phyloP scores from a whole-genome alignment of 345 rosid genomes.

The Eucalyptus albens region DNA sequence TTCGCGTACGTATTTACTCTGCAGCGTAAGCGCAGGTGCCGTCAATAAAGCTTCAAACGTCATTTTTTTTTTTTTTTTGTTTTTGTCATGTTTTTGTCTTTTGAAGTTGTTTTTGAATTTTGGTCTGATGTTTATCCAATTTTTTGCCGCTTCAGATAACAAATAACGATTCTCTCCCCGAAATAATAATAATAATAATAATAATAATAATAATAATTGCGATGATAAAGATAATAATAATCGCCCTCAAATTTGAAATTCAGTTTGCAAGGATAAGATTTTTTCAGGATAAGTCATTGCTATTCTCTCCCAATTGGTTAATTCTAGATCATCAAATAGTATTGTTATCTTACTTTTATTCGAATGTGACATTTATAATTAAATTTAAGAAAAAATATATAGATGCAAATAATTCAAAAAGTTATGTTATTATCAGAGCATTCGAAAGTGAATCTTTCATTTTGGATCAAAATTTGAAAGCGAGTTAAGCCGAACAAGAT shows the following conservation, averaged over 20 bases:
- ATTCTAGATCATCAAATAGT: background rate
- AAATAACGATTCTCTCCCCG: background rate
- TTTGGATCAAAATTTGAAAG: too few relatives aligned
- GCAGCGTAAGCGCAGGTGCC: background rate
- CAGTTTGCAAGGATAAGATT: background rate
- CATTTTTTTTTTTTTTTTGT: background rate
- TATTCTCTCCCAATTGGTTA: background rate
- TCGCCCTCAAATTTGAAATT: background rate
- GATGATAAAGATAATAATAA: background rate
- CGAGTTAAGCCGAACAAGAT: background rate
- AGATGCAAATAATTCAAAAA: background rate
- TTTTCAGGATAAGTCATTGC: too few relatives aligned
- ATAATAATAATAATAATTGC: background rate
- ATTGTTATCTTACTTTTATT: background rate
- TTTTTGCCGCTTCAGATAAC: background rate
- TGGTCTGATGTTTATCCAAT: background rate
- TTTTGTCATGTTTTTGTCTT: background rate
- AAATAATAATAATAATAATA: background rate
- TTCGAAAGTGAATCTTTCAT: too few relatives aligned
- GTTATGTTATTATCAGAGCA: accelerated
- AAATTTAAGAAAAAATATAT: background rate
- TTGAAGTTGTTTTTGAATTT: background rate
- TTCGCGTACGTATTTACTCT: background rate
- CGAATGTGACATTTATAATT: background rate
- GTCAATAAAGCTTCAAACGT: background rate